Evolutionary conservation across 2,329 filamentous ascomycete genomes (phyloP), one percentile per base, ranked within the genome.

Genomic region (Anisogramma anomala): DNA sequence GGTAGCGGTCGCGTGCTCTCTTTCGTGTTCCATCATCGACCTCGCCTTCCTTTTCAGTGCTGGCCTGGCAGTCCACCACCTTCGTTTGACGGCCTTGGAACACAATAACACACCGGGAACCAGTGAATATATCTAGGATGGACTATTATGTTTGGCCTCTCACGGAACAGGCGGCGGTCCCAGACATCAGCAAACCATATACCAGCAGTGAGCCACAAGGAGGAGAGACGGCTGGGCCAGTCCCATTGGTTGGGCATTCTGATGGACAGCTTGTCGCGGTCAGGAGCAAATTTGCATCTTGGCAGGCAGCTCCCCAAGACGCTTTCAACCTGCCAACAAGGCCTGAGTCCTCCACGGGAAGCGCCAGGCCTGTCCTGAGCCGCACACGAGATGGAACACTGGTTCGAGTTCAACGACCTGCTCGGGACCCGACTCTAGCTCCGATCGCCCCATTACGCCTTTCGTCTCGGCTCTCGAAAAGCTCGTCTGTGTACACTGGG

Each of bases 261-360:
- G 39, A 33, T 14, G 45, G 45, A 19, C 36, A 26, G n/a, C 13
- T 44, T 13, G 31, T 41, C 6, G 36, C 42, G 5, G 39, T 45
- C 26, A 36, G 39, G 13, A 39, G 42, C 26, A 45, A 39, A 10
- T 25, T 45, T 11, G 30, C 30, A 10, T 18, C 15, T 4, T 32
- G 30, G 30, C 30, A 32, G 30, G 3, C 15, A 14, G 14, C 4
- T 11, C 14, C 10, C 15, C 30, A 14, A 19, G 15, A 18, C 7
- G 8, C 30, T 32, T 17, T 18, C 14, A 18, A 4, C 8, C 8
- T 10, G 14, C 14, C 14, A 3, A 18, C 30, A 7, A 17, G 14
- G 30, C 30, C 30, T 17, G 3, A 3, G 6, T 32, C 30, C 2
- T 11, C 30, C 4, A 32, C 30, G 7, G 14, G 14, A 14, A 34